A percentile compares a stretch with the other conserved stretches of the same genome.
phyloP scores from a whole-genome alignment of 2,329 filamentous ascomycete genomes.

The Pseudogymnoascus sp. region DNA sequence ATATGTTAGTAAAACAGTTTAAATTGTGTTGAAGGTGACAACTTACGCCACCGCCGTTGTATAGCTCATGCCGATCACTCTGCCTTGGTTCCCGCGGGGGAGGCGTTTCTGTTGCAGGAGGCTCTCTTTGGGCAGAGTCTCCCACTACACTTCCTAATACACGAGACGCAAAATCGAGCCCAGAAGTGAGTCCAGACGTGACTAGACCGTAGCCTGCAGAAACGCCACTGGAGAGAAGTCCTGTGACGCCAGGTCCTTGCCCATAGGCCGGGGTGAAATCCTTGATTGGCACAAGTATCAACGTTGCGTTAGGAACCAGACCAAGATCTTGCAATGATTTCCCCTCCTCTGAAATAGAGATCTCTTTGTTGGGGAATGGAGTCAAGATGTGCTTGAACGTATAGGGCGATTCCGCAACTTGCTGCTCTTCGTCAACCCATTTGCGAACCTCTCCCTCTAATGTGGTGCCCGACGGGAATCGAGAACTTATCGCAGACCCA shows the following conservation, averaged over 20 bases:
- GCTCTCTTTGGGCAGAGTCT: background rate
- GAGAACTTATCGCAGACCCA: conserved; percentile 67
- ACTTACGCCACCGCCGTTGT: background rate
- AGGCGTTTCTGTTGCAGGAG: background rate
- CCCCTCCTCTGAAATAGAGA: conserved; percentile 69
- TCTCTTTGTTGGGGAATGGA: conserved; percentile 65
- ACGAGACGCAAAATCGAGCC: conserved; percentile 35
- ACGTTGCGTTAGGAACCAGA: conserved; percentile 69
- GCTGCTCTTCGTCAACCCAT: conserved; percentile 59
- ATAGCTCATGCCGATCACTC: conserved; percentile 11
- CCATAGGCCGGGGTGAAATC: conserved; percentile 54
- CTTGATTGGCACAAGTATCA: conserved; percentile 69
- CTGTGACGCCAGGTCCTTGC: conserved; percentile 22
- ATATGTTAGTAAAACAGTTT: background rate
- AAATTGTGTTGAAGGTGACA: background rate
- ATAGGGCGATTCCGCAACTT: conserved; percentile 47
- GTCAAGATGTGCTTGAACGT: conserved; percentile 78
- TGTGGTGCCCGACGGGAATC: conserved; percentile 58
- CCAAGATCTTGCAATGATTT: conserved; percentile 61
- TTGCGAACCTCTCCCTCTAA: conserved; percentile 60
- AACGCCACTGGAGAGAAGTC: conserved; percentile 32
- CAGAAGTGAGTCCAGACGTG: conserved; percentile 37
- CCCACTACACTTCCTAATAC: conserved; percentile 33
- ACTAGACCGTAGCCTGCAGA: conserved; percentile 31
- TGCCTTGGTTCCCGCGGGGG: conserved; percentile 25